phyloP scores from a whole-genome alignment of 768 basidiomycete species.

The Serendipita indica region DNA sequence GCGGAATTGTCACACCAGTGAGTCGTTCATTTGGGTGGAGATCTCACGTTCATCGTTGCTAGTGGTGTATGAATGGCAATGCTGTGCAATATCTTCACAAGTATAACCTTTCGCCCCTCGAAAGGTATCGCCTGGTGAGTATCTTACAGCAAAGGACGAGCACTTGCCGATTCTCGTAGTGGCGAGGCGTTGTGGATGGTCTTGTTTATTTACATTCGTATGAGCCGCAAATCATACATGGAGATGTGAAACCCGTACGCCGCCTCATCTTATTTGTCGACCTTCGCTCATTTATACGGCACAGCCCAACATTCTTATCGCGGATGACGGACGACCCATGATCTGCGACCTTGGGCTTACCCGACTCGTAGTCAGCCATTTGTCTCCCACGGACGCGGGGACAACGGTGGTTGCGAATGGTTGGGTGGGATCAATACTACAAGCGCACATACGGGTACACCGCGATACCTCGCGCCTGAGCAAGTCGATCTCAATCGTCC shows the following conservation, averaged over 20 bases:
- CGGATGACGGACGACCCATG: not conserved
- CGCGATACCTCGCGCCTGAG: not conserved
- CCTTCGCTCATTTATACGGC: not conserved
- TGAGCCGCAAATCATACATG: not conserved
- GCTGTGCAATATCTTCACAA: not conserved
- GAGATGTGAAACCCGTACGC: slow-evolving; percentile 1
- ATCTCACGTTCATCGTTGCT: not conserved
- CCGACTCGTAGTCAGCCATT: not conserved
- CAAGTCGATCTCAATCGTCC: not conserved
- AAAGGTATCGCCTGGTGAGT: not conserved
- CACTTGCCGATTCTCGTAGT: not conserved
- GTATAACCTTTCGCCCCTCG: not conserved
- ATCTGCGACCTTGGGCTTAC: slow-evolving; percentile 1
- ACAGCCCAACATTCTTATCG: not conserved
- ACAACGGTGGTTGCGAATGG: too few relatives aligned
- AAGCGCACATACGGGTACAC: not conserved
- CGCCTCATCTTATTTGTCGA: not conserved
- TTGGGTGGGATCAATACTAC: not conserved
- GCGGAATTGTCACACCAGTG: not conserved
- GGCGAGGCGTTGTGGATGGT: not conserved
- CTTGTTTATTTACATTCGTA: not conserved
- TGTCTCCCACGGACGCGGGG: too few relatives aligned
- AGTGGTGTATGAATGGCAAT: not conserved
- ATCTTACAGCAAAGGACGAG: not conserved
- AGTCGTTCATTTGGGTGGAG: not conserved